Evolutionary conservation across 2,329 filamentous ascomycete species (phyloP), one percentile per base, ranked within the genome.

Genomic region (Camillea tinctor): DNA sequence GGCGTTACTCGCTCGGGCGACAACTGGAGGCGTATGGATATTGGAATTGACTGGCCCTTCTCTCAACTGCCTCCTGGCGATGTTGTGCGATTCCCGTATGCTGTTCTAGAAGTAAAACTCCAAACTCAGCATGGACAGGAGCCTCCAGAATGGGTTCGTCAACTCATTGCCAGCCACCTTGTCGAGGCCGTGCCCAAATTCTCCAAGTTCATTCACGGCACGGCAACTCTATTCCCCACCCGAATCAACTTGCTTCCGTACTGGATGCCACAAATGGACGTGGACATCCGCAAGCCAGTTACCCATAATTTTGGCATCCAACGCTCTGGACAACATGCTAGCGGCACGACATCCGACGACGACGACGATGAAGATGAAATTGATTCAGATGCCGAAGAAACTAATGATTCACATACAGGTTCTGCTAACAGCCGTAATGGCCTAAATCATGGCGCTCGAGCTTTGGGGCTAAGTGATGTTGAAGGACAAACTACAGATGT

Each of bases 131-230:
- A 91, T 58, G 95, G 95, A 48, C 93, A 97, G 75, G 93, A 97
- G 72, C 92, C 95, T 15, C 95, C 95, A 0, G 91, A 96, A 72
- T 99, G 95, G 95, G 94, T 99, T 68, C 89, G 93, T 21, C 92
- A 98, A 72, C 84, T 99, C 55, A 96, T 93, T 51, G 85, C 92
- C 13, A 97, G 93, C 64, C 95, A 99, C 78, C 83, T 99, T 17
- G 95, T 99, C 1, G 95, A 99, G 78, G 93, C 95, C n/a, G 93
- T 99, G 2, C 95, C 95, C 63, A 99, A 99, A 74, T 99, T 98
- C 77, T 97, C 93, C 72, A 99, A 99, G 78, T 99, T 98, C 75
- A 98, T 99, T 60, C 95, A 99, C 75, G 95, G 95, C 60, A 93
- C 89, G 1, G 94, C 94, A 9, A 91, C 87, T 11, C 79, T 99